These are phyloP conservation scores for Trichophyton simii DNA, from an alignment of 2,329 filamentous ascomycete genomes.

Conservation along the genomic window DNA sequence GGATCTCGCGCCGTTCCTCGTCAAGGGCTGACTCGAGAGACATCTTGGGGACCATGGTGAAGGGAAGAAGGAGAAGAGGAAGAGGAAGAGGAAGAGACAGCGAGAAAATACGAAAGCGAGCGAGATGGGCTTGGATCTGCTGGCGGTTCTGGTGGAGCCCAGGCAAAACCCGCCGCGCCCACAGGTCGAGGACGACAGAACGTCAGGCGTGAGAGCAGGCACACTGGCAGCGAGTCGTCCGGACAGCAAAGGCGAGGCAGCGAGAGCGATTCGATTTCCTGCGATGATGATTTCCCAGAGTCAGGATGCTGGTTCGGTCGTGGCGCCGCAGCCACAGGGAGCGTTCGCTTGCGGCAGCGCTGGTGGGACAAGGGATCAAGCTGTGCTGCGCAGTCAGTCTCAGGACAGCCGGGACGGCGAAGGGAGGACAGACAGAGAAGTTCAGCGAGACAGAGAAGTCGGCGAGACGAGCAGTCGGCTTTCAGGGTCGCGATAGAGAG, in stretches of 20 bases:
- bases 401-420: neutral
- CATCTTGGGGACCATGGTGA: constrained; percentile 37
- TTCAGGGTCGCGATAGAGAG: neutral
- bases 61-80: neutral
- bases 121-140: neutral
- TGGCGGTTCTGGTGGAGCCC: neutral
- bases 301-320: neutral
- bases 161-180: neutral
- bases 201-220: neutral
- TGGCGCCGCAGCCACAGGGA: neutral
- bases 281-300: neutral
- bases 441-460: neutral
- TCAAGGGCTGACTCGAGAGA: constrained; percentile 66
- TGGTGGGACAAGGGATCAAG: neutral
- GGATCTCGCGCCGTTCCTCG: constrained; percentile 62
- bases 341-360: neutral
- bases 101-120: neutral
- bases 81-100: neutral
- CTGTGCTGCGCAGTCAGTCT: too few relatives aligned
- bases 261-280: too few relatives aligned
- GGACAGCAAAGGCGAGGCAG: neutral
- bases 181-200: neutral
- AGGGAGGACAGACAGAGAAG: neutral
- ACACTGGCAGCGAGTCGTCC: neutral
- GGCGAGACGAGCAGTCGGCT: too few relatives aligned